These are phyloP conservation scores for Phytophthora ohioensis DNA, from an alignment of 352 stramenopile genomes.

Conservation along the genomic window DNA sequence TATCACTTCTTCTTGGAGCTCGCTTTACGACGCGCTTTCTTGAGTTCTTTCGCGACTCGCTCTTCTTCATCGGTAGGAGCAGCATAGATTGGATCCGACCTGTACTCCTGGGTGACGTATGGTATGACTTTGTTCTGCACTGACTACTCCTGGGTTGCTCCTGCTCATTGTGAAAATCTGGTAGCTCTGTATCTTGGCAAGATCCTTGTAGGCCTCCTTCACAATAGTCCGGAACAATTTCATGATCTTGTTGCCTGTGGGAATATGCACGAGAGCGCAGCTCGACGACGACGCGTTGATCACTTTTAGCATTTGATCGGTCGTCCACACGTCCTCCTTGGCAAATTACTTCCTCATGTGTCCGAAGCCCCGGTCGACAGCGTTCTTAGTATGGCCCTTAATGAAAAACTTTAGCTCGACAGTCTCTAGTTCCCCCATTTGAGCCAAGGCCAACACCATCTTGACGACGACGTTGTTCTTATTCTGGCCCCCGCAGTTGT, in stretches of 20 bases:
- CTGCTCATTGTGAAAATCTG: neutral
- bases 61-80: too few relatives aligned
- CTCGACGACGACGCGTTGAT: neutral
- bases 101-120: too few relatives aligned
- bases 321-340: neutral
- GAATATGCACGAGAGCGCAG: neutral
- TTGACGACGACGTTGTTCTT: too few relatives aligned
- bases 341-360: neutral
- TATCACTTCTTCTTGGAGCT: too few relatives aligned
- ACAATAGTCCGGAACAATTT: neutral
- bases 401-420: neutral
- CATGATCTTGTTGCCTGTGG: neutral
- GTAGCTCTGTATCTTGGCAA: neutral
- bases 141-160: neutral
- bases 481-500: constrained; percentile 15
- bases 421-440: neutral
- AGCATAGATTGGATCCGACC: too few relatives aligned
- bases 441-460: too few relatives aligned
- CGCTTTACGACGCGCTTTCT: too few relatives aligned
- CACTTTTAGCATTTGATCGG: neutral
- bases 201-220: neutral
- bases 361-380: neutral
- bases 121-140: too few relatives aligned
- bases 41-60: too few relatives aligned
- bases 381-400: neutral